Evolutionary conservation across 441 rosid genomes (phyloP).

Genomic region (Rhodomyrtus psidioides): DNA sequence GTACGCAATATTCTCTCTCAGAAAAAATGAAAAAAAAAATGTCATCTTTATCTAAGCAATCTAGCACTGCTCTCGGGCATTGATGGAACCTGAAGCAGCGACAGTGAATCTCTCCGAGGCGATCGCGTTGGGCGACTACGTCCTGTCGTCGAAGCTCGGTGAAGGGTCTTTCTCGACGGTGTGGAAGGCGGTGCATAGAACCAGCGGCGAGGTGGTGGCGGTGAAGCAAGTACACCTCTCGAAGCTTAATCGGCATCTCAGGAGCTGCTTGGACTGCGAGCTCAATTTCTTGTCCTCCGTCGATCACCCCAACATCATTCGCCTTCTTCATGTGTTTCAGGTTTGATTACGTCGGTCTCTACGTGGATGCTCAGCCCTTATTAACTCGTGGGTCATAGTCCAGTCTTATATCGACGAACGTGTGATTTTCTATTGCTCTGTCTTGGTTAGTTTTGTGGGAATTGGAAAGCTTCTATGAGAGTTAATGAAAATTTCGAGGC

Average conservation of each 20-base stretch:
- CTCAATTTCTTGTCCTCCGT: slow-evolving; percentile 45
- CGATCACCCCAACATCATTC: slow-evolving; percentile 50
- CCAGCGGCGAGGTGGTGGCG: slow-evolving; percentile 36
- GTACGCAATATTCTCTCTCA: too few relatives aligned
- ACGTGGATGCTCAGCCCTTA: neutral
- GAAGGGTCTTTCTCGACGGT: slow-evolving; percentile 33
- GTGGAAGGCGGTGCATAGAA: slow-evolving; percentile 38
- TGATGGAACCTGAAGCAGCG: slow-evolving; percentile 3
- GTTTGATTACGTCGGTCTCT: slow-evolving; percentile 4
- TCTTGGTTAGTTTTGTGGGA: neutral
- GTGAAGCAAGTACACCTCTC: slow-evolving; percentile 53
- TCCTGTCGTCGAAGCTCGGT: slow-evolving; percentile 37
- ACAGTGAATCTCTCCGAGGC: neutral
- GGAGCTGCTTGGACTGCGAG: slow-evolving; percentile 37
- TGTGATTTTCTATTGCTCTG: neutral
- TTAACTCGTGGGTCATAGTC: neutral
- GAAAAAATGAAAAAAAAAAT: neutral
- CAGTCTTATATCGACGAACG: neutral
- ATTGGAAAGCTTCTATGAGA: neutral
- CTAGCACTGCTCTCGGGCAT: neutral
- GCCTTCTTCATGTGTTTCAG: slow-evolving; percentile 30
- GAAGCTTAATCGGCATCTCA: slow-evolving; percentile 37
- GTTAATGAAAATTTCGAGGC: too few relatives aligned
- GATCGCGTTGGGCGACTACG: slow-evolving; percentile 16
- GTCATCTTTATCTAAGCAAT: neutral